phyloP scores from a whole-genome alignment of 1,139 yeast species.

The Pichia sp. region DNA sequence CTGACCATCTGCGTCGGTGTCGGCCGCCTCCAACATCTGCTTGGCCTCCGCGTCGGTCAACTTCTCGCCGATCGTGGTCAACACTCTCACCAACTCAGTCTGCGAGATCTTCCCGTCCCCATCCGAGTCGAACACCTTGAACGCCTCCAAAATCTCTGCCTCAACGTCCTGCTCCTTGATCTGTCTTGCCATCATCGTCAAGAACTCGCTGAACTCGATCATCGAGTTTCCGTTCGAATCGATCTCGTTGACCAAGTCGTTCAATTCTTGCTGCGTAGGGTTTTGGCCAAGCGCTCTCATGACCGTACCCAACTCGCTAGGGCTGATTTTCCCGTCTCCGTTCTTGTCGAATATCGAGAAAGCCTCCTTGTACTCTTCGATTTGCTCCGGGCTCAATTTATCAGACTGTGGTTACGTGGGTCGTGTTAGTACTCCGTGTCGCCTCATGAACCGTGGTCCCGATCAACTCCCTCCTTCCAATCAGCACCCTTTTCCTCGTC shows the following conservation, averaged over 20 bases:
- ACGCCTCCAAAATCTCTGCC: slow-evolving; percentile 95
- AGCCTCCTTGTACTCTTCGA: slow-evolving; percentile 96
- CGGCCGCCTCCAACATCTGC: slow-evolving; percentile 95
- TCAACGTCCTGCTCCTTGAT: slow-evolving; percentile 90
- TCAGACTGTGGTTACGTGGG: slow-evolving; percentile 22
- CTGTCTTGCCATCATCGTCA: slow-evolving; percentile 79
- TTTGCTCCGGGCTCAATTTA: slow-evolving; percentile 88
- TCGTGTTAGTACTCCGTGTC: not conserved
- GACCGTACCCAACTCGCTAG: slow-evolving; percentile 93
- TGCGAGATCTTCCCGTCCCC: slow-evolving; percentile 97
- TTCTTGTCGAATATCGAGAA: slow-evolving; percentile 94
- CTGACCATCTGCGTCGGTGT: slow-evolving; percentile 92
- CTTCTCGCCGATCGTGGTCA: slow-evolving; percentile 95
- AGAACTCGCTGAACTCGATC: slow-evolving; percentile 81
- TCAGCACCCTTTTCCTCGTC: not conserved
- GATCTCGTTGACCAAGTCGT: slow-evolving; percentile 95
- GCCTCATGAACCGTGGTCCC: not conserved
- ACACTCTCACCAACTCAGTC: slow-evolving; percentile 92
- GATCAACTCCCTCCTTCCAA: not conserved
- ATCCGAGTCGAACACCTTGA: slow-evolving; percentile 86
- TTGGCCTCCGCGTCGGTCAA: slow-evolving; percentile 94
- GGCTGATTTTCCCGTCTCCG: slow-evolving; percentile 93
- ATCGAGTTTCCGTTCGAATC: slow-evolving; percentile 94
- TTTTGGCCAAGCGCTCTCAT: slow-evolving; percentile 97
- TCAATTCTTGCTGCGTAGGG: slow-evolving; percentile 92